These are phyloP conservation scores for Pseudonitzschia delicatissima DNA, from an alignment of 108 stramenopile genomes.

Conservation along the genomic window DNA sequence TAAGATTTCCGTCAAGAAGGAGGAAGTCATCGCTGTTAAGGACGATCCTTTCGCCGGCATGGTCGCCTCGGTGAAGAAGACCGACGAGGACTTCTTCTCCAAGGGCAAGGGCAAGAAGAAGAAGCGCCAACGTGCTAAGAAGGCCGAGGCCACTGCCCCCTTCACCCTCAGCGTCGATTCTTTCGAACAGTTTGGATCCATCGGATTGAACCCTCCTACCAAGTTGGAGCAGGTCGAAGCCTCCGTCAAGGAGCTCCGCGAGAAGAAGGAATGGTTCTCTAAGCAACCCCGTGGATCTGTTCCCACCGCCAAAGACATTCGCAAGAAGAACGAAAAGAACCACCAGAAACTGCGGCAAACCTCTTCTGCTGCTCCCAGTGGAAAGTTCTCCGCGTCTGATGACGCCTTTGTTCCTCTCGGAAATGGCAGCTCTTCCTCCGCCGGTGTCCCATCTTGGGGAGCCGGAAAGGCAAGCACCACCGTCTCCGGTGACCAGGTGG, in stretches of 20 bases:
- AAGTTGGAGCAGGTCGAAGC: slow-evolving; percentile 66
- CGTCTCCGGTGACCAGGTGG: not conserved
- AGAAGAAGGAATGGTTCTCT: slow-evolving; percentile 91
- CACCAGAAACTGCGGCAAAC: slow-evolving; percentile 40
- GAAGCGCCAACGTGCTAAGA: slow-evolving; percentile 55
- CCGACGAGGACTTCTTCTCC: slow-evolving; percentile 62
- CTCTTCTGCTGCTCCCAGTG: slow-evolving; percentile 12
- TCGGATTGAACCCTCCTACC: slow-evolving; percentile 76
- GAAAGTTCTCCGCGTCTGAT: slow-evolving; percentile 43
- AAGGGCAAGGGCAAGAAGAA: slow-evolving; percentile 85
- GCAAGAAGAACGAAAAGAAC: slow-evolving; percentile 72
- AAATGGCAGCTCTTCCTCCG: slow-evolving; percentile 38
- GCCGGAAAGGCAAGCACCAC: slow-evolving; percentile 33
- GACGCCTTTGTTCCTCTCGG: slow-evolving; percentile 81
- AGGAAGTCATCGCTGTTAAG: slow-evolving; percentile 68
- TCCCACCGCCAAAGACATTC: slow-evolving; percentile 86
- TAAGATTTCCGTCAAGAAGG: slow-evolving; percentile 46
- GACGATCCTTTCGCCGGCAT: slow-evolving; percentile 88
- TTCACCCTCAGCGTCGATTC: slow-evolving; percentile 81
- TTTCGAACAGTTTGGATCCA: slow-evolving; percentile 86
- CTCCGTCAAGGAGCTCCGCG: slow-evolving; percentile 83
- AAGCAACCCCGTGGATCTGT: slow-evolving; percentile 90
- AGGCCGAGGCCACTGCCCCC: slow-evolving; percentile 43
- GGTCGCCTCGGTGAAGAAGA: slow-evolving; percentile 67
- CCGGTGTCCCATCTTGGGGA: slow-evolving; percentile 45